These are phyloP conservation scores for Ogataea allantospora DNA, from an alignment of 805 yeast species.

Conservation along the genomic window DNA sequence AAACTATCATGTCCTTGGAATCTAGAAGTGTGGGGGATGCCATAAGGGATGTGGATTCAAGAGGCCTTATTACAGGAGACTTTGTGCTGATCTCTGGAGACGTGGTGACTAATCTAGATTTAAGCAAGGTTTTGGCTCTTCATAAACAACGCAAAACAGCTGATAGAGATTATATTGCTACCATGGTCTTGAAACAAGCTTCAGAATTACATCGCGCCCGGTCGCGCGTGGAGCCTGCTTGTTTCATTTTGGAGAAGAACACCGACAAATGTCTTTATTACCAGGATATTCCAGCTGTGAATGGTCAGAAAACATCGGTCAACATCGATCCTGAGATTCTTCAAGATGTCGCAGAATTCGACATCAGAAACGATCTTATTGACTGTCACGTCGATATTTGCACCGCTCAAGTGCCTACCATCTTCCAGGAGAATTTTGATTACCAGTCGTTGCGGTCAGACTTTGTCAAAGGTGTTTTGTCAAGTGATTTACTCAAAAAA, in stretches of 20 bases:
- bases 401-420: conserved; percentile 89
- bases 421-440: conserved; percentile 95
- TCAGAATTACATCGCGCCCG: conserved; percentile 83
- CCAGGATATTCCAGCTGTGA: conserved; percentile 64
- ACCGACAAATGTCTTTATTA: conserved; percentile 80
- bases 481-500: conserved; percentile 86
- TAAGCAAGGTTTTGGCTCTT: conserved; percentile 65
- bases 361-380: conserved; percentile 85
- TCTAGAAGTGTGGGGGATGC: conserved; percentile 94
- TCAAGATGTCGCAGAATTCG: conserved; percentile 72
- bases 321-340: conserved; percentile 81
- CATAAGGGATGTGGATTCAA: conserved; percentile 89
- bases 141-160: conserved; percentile 68
- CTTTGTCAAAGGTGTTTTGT: conserved; percentile 85
- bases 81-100: conserved; percentile 91
- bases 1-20: conserved; percentile 79
- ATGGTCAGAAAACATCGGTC: conserved; percentile 48
- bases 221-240: conserved; percentile 76
- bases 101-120: conserved; percentile 88
- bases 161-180: conserved; percentile 90
- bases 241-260: conserved; percentile 74
- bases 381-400: conserved; percentile 97
- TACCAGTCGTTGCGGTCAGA: conserved; percentile 84
- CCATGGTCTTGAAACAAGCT: conserved; percentile 89
- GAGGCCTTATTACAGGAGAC: conserved; percentile 88